Evolutionary conservation across 768 basidiomycete genomes (phyloP).

Genomic region (Sutorius australiensis): DNA sequence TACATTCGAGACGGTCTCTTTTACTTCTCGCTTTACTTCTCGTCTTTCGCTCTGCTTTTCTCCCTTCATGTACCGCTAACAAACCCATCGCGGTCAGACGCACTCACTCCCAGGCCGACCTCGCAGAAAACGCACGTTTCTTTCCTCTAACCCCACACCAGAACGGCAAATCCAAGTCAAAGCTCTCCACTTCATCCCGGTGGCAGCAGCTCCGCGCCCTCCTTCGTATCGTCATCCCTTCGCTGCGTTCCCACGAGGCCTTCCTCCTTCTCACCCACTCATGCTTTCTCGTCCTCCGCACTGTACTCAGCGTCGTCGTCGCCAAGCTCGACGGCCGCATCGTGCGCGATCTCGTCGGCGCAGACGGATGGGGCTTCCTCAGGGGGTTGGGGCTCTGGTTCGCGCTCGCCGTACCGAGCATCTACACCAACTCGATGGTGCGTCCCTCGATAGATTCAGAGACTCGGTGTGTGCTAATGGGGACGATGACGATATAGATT

Average conservation of each 20-base stretch:
- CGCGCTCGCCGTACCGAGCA: conserved; percentile 83
- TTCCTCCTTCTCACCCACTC: conserved; percentile 75
- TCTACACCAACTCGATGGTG: conserved; percentile 95
- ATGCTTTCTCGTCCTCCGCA: conserved; percentile 79
- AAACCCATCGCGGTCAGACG: conserved; percentile 53
- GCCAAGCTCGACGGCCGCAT: conserved; percentile 87
- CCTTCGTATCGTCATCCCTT: conserved; percentile 65
- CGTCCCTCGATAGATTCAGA: conserved; percentile 2
- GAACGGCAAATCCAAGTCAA: conserved; percentile 32
- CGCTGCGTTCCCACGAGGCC: conserved; percentile 62
- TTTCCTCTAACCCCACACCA: conserved; percentile 57
- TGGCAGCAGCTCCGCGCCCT: conserved; percentile 71
- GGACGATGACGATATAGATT: conserved; percentile 46
- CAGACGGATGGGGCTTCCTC: conserved; percentile 79
- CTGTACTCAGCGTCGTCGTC: conserved; percentile 83
- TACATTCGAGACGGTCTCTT: conserved; percentile 10
- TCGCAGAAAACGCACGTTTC: conserved; percentile 48
- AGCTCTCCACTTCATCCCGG: conserved; percentile 66
- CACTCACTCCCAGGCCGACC: conserved; percentile 59
- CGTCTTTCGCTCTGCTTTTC: conserved; percentile 47
- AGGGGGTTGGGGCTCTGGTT: conserved; percentile 87
- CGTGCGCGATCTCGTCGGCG: conserved; percentile 84
- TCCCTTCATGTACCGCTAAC: conserved; percentile 16
- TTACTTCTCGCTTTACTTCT: conserved; percentile 44
- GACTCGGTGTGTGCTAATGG: no score